Evolutionary conservation across 1,284 basidiomycete genomes (phyloP), one percentile per base, ranked within the genome.

Genomic region (Microbotryum saponariae): DNA sequence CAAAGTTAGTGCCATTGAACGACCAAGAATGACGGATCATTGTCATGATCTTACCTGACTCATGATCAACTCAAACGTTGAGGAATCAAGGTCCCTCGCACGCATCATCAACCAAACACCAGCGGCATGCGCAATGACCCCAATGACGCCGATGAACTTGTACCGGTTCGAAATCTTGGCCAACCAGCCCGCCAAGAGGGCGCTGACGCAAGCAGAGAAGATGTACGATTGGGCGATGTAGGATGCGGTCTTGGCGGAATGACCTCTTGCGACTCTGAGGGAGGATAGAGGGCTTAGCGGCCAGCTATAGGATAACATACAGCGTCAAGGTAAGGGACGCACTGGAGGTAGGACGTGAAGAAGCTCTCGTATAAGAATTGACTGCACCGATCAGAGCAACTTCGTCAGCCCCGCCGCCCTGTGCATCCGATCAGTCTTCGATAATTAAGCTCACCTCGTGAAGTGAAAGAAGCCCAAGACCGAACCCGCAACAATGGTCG

Each of bases 101-200:
- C 69, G 63, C 58, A 74, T 70, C 73, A 74, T 74, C 59, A 74
- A 62, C 56, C 69, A 64, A 4, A 69, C 69, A 6, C 73, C 73
- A n/a, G 69, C 59, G 18, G 64, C 63, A 61, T 73, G 73, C 37
- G 71, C 33, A 10, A 71, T 46, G n/a, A 74, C 69, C 23, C 73
- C 73, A 25, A 64, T 46, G 51, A 73, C 60, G 46, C 67, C 71
- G 66, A 69, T 70, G 53, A 68, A 68, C 55, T 71, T 72, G 66
- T 73, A 74, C 7, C 71, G 69, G 25, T 68, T 60, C 27, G 71
- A 69, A 48, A 55, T 27, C 50, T 71, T 71, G 18, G 71, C 68
- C 21, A 67, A 53, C 27, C 59, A 58, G 6, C 73, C 73, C 33
- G 68, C 68, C 29, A 71, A 18, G 21, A 73, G 59, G 14, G 72